Base-by-base conservation (phyloP, 345 rosid species). In the Firmiana major region DNA sequence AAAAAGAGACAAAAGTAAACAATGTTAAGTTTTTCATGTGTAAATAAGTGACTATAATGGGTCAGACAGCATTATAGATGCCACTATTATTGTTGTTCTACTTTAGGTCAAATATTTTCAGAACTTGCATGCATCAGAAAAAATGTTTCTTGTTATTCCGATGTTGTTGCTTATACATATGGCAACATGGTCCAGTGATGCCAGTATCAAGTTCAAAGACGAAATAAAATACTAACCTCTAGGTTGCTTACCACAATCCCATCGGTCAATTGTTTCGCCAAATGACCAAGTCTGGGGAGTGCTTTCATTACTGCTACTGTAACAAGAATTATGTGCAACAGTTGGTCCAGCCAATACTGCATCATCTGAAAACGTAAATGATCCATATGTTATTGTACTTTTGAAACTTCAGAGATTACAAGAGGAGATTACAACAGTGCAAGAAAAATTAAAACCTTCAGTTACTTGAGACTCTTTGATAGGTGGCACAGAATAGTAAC, bases 271-370 rank as follows among this genome's bases (percentile, higher is more conserved):
- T 53, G 67, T 62, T 77, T 86, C 82, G 26, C 83, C 69, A 66
- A 73, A 60, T 26, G 80, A 80, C 85, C 80, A 77, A 59, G 78
- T 74, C 74, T 55, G 86, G n/a, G 80, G 89, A 13, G 81, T 80
- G 84, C 84, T 86, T 58, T 86, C 91, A 71, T 70, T 85, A 69
- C 87, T 84, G 57, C 88, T 84, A 78, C 90, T 82, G 77, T 81
- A 75, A 78, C 86, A 81, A 34, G 75, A 75, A 31, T 86, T 83
- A 53, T 70, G 75, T 13, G 71, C 64, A 71, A 53, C 24, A 42
- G 73, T 57, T 36, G 84, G 72, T 62, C 81, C 83, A 55, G 77
- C 81, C 70, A 69, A 45, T 49, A 28, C 76, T 1, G 28, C 81
- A 54, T 86, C 86, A 83, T 86, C 89, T 87, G 26, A 58, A 24